A percentile compares a stretch with the other conserved stretches of the same genome.
These are phyloP conservation scores for Penstemon barbatus DNA, from an alignment of 257 asterid species.

Conservation along the genomic window DNA sequence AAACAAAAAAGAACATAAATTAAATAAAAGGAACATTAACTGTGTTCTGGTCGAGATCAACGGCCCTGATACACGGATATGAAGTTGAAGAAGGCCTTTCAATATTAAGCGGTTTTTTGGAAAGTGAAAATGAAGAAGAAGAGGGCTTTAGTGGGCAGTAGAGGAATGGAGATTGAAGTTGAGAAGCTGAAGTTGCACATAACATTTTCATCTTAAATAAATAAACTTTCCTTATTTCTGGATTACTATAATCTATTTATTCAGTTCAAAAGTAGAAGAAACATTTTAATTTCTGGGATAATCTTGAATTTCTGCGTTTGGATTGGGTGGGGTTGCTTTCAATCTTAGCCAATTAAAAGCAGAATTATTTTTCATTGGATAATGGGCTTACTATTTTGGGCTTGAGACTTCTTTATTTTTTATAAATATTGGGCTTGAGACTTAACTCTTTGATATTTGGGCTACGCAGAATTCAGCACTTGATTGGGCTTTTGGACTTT, in stretches of 20 bases:
- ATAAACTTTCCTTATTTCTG: background rate
- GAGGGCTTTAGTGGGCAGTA: conserved; percentile 54
- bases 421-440: background rate
- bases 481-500: background rate
- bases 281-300: conserved; percentile 10
- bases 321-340: conserved; percentile 51
- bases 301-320: conserved; percentile 23
- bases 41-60: conserved; percentile 91
- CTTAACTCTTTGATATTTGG: background rate
- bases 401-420: background rate
- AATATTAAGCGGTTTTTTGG: conserved; percentile 38
- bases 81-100: conserved; percentile 42
- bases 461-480: background rate
- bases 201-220: conserved; percentile 39
- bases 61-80: conserved; percentile 73
- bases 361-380: background rate
- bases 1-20: background rate
- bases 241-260: conserved; percentile 5
- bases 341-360: conserved; percentile 38
- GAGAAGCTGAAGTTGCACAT: conserved; percentile 53
- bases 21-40: conserved; percentile 25
- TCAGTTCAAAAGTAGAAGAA: background rate
- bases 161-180: conserved; percentile 62
- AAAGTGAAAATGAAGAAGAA: conserved; percentile 36
- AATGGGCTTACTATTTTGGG: background rate